Percentiles rank a stretch among this genome's conserved stretches.
phyloP scores from a whole-genome alignment of 768 basidiomycete genomes.

The Podaxis carcinomalis region DNA sequence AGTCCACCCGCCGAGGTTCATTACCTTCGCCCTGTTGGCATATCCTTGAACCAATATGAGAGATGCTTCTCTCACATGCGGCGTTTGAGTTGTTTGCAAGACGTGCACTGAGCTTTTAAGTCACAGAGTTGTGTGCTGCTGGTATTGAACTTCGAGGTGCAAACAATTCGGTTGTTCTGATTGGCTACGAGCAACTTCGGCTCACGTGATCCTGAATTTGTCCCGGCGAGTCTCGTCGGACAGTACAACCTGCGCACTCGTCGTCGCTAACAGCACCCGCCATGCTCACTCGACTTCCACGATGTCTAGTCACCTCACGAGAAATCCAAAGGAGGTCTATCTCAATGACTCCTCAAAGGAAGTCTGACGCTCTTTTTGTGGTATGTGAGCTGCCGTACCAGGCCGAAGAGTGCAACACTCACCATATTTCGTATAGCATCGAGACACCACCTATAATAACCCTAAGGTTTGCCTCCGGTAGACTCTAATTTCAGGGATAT shows the following conservation, averaged over 20 bases:
- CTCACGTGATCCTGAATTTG: constrained; percentile 13
- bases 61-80: no score
- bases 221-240: constrained; percentile 16
- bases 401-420: constrained; percentile 10
- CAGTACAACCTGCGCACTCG: constrained; percentile 10
- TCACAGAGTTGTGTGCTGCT: neutral
- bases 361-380: constrained; percentile 84
- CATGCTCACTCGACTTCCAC: constrained; percentile 32
- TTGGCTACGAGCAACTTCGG: neutral
- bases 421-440: constrained; percentile 56
- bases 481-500: neutral
- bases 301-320: constrained; percentile 22
- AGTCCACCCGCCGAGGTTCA: no score
- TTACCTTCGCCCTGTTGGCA: no score
- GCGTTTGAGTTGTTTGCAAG: neutral
- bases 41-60: no score
- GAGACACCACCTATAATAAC: constrained; percentile 93
- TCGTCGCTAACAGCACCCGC: constrained; percentile 7
- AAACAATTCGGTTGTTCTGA: neutral
- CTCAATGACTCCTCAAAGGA: constrained; percentile 39
- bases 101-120: neutral
- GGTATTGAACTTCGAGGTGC: neutral
- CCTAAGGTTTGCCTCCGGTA: constrained; percentile 54
- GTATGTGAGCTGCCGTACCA: constrained; percentile 41
- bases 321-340: constrained; percentile 28